Evolutionary conservation across 495 filamentous ascomycete species (phyloP), one percentile per base, ranked within the genome.

Genomic region (Aspergillus kassunensis): DNA sequence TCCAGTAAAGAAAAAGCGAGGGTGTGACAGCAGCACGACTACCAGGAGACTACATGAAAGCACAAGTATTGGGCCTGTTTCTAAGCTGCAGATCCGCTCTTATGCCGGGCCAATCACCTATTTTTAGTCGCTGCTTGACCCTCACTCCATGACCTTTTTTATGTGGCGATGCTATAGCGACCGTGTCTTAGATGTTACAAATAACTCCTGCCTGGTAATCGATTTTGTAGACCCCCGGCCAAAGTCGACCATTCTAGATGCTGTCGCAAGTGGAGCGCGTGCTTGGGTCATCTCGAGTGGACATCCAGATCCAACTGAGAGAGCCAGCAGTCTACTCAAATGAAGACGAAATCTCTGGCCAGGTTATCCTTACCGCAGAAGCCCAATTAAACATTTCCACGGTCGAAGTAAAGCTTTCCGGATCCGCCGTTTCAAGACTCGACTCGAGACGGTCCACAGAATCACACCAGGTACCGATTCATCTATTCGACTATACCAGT

Each of bases 381-480:
- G 30, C 29, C 5, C 44, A 46, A 35, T 29, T 30, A 6, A 20
- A 23, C 30, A 46, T 46, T 8, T 16, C 29, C 8, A 12, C 44
- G 6, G 12, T 46, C 9, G 8, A 29, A 46, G 15, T 46, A 35
- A 24, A 24, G 30, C 29, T 46, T 0, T 24, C 44, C 6, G 39
- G 43, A 13, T 10, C 30, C 1, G 29, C 44, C 12, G 24, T 19
- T 1, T 50, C 57, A 21, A 21, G 44, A 8, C 20, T 56, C 12
- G 16, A 33, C 10, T 41, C 40, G 13, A 40, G 49, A 21, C 9
- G 23, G n/a, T 23, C 44, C 11, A 15, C 16, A 10, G 47, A 56
- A 40, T 34, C 34, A 5, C 47, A 56, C 43, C 47, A 56, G 54
- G 54, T 48, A 34, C 3, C n/a, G n/a, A n/a, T n/a, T n/a, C n/a